Conservation (phyloP, 306 rosid species). For the Medicago arabica region DNA sequence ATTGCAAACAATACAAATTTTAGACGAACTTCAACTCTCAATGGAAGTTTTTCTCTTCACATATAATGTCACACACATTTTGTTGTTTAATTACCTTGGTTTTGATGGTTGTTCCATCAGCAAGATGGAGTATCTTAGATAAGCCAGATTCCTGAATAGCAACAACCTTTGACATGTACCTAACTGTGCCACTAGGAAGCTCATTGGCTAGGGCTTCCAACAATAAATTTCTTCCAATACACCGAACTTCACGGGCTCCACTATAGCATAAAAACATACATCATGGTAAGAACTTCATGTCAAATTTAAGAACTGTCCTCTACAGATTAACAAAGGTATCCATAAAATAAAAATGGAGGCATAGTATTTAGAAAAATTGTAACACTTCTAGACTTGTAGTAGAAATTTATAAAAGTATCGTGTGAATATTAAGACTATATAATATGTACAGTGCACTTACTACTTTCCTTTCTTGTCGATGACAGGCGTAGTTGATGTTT, state of each 20-base stretch:
- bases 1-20: neutral
- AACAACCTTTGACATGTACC: slow-evolving; percentile 73
- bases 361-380: too few relatives aligned
- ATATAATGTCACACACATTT: neutral
- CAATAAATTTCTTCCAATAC: slow-evolving; percentile 59
- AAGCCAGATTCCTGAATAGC: slow-evolving; percentile 65
- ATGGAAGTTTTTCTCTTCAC: neutral
- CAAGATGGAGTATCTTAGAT: slow-evolving; percentile 67
- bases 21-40: neutral
- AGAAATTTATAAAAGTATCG: too few relatives aligned
- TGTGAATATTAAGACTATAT: neutral
- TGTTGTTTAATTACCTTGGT: slow-evolving; percentile 54
- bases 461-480: slow-evolving; percentile 41
- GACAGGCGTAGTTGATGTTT: slow-evolving; percentile 46
- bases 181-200: slow-evolving; percentile 70
- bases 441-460: slow-evolving; percentile 48
- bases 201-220: slow-evolving; percentile 69
- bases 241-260: slow-evolving; percentile 55
- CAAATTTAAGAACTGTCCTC: too few relatives aligned
- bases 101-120: slow-evolving; percentile 65
- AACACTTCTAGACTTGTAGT: neutral
- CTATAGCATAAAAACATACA: neutral
- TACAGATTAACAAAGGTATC: too few relatives aligned
- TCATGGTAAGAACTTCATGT: too few relatives aligned
- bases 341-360: too few relatives aligned